phyloP scores from a whole-genome alignment of 2,329 filamentous ascomycete genomes.

The Penicillium occitanis region DNA sequence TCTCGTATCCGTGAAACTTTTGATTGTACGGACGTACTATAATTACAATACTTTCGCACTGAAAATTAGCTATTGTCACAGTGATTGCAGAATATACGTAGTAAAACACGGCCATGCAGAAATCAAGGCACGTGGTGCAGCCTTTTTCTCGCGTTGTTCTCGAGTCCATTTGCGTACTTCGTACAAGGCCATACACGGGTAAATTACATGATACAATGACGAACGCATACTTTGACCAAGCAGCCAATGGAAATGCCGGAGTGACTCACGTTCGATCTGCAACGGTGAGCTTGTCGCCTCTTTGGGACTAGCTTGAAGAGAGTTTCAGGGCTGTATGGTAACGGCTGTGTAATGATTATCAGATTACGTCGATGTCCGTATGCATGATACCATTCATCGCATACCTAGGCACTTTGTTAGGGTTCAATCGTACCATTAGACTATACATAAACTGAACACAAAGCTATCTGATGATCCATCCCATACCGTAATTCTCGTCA shows the following conservation, averaged over 20 bases:
- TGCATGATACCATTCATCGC: background rate
- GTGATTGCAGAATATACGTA: background rate
- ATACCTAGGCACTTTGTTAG: too few species aligned
- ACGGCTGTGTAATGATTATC: background rate
- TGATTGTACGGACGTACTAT: background rate
- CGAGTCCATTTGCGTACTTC: background rate
- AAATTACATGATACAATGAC: background rate
- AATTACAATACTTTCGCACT: background rate
- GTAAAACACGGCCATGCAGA: background rate
- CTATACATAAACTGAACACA: background rate
- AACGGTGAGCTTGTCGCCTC: constrained; percentile 2
- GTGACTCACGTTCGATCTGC: background rate
- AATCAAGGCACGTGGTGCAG: background rate
- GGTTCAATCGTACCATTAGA: background rate
- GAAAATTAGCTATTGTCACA: background rate
- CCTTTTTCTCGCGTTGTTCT: background rate
- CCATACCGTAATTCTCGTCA: background rate
- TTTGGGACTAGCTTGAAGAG: background rate
- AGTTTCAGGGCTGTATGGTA: background rate
- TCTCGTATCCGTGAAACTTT: background rate
- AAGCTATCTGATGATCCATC: background rate
- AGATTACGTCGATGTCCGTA: background rate
- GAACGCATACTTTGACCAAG: background rate
- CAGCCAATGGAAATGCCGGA: background rate
- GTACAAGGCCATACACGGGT: background rate